phyloP scores from a whole-genome alignment of 768 basidiomycete species.

The Auriscalpium orientale region DNA sequence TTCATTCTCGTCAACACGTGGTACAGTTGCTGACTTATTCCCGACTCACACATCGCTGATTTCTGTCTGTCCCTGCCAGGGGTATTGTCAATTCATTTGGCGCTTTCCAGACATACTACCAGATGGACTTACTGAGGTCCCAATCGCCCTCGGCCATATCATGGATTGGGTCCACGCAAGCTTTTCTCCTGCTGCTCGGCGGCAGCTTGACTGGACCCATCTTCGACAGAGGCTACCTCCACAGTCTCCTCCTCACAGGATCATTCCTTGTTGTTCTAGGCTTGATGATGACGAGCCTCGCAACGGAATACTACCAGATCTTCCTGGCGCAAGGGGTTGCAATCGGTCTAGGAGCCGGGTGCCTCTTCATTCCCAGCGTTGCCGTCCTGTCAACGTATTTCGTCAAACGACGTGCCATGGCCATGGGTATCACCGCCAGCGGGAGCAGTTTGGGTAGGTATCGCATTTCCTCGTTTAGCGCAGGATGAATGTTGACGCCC shows the following conservation, averaged over 20 bases:
- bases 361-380: conserved; percentile 38
- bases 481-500: not conserved
- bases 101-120: conserved; percentile 13
- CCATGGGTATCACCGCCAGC: conserved; percentile 36
- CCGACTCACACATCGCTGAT: not conserved
- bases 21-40: not conserved
- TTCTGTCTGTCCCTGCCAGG: not conserved
- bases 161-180: conserved; percentile 18
- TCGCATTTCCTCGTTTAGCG: not conserved
- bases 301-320: conserved; percentile 23
- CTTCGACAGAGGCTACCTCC: conserved; percentile 17
- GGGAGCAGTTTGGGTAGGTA: conserved; percentile 24
- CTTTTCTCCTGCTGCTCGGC: conserved; percentile 10
- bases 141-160: conserved; percentile 12
- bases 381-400: conserved; percentile 40
- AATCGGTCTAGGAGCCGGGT: conserved; percentile 34
- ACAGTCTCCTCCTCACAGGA: conserved; percentile 10
- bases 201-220: conserved; percentile 10
- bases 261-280: conserved; percentile 15
- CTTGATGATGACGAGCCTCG: conserved; percentile 13
- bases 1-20: conserved; percentile 16
- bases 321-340: conserved; percentile 40
- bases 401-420: conserved; percentile 29
- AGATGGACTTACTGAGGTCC: conserved; percentile 3
- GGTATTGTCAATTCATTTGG: conserved; percentile 16